phyloP scores from a whole-genome alignment of 495 filamentous ascomycete genomes.

The Filosporella fistucella region DNA sequence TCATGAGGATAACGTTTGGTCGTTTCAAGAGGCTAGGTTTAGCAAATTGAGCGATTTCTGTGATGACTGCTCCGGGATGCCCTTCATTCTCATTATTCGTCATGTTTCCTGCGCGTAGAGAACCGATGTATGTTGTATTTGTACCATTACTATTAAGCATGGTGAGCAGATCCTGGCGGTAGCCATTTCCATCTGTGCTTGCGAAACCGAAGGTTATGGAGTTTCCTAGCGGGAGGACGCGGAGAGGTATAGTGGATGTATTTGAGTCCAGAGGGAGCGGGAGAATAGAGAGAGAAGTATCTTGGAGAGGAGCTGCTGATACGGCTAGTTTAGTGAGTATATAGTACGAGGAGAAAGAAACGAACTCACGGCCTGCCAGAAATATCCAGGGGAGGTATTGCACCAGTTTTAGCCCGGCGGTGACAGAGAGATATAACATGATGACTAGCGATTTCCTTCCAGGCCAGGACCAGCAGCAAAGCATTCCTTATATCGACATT shows the following conservation, averaged over 20 bases:
- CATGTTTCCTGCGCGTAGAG: conserved; percentile 1
- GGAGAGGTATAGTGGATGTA: background rate
- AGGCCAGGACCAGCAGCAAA: no score
- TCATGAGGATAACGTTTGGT: conserved; percentile 36
- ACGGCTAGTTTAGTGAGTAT: no score
- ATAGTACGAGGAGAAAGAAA: no score
- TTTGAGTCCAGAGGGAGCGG: background rate
- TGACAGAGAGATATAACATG: no score
- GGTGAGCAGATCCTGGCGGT: conserved; percentile 40
- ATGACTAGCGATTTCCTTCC: no score
- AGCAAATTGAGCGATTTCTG: conserved; percentile 25
- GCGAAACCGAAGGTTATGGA: conserved; percentile 52
- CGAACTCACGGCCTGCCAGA: no score
- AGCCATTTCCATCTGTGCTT: conserved; percentile 48
- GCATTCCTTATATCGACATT: no score
- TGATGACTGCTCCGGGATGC: conserved; percentile 22
- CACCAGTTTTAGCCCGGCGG: no score
- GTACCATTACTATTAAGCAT: conserved; percentile 28
- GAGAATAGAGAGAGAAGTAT: no score
- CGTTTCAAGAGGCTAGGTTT: conserved; percentile 20
- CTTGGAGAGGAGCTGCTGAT: no score
- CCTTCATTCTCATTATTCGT: conserved; percentile 6
- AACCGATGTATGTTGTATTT: conserved; percentile 25
- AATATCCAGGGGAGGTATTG: no score
- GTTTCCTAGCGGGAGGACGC: conserved; percentile 25